Base-by-base conservation (phyloP, 768 basidiomycete genomes). In the Lentinula sp. region DNA sequence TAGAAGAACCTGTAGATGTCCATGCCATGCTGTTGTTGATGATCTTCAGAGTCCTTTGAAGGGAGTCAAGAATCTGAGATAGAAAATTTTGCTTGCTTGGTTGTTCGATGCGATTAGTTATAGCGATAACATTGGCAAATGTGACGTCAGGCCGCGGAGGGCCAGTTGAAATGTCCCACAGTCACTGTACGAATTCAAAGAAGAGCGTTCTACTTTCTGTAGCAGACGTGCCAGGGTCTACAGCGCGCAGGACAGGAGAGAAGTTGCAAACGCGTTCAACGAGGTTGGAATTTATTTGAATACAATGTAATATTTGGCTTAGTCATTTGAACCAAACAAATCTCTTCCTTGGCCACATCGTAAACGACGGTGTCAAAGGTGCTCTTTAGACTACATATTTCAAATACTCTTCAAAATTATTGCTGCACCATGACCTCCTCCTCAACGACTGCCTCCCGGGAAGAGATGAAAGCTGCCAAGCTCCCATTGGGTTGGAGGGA, bases 401-500 rank as follows among this genome's bases (percentile, higher is more conserved):
- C 21, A 39, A 8, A 39, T 39, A 39, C 13, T 9, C 42, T 16
- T 13, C 15, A 6, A 43, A 43, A 16, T 15, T 15, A 28, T 49
- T 23, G 4, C 48, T 49, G 8, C 48, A 15, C 49, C 9, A 91
- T 91, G 89, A 76, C 88, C 62, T 84, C 88, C 52, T 78, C 87
- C 50, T 78, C 87, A 63, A 86, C 85, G 46, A 88, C 87, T 40
- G 93, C 94, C 57, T 93, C 93, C 28, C 91, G 93, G 70, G 76
- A 80, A 62, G 89, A 94, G 70, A 82, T 94, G 73, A 91, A 92
- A 75, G 79, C 80, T 5, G 77, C 88, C 64, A 78, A 75, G 62
- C 84, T 95, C 31, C 94, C 94, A 15, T 63, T 95, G 13, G 87
- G 80, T 7, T 95, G 91, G 89, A 82, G 94, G 71, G 94, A 97